A percentile compares a stretch with the other conserved stretches of the same genome.
Evolutionary conservation across 768 basidiomycete species (phyloP).

Genomic region (Paxillus involutus): DNA sequence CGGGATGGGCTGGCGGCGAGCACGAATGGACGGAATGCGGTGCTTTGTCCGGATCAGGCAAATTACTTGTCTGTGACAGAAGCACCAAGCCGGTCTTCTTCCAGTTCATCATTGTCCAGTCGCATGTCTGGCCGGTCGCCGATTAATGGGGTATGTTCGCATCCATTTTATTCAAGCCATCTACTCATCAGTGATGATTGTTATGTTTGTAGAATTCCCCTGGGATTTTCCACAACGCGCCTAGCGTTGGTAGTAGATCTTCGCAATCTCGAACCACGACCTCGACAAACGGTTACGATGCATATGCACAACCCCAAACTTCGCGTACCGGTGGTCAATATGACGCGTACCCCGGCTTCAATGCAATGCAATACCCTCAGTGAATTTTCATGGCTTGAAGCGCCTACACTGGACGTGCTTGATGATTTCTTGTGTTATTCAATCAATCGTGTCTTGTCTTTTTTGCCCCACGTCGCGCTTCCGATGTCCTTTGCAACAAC

Average conservation of each 20-base stretch:
- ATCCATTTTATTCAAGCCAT: neutral
- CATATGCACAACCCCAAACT: slow-evolving; percentile 26
- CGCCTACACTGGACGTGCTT: neutral
- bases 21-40: slow-evolving; percentile 16
- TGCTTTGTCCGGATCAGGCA: slow-evolving; percentile 24
- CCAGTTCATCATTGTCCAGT: slow-evolving; percentile 32
- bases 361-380: slow-evolving; percentile 25
- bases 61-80: slow-evolving; percentile 23
- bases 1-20: slow-evolving; percentile 29
- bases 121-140: slow-evolving; percentile 32
- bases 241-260: slow-evolving; percentile 13
- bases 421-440: slow-evolving; percentile 1
- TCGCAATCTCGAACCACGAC: slow-evolving; percentile 19
- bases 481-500: neutral
- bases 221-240: slow-evolving; percentile 19
- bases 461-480: neutral
- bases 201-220: slow-evolving; percentile 19
- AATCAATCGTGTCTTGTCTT: neutral
- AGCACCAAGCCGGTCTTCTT: slow-evolving; percentile 30
- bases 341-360: slow-evolving; percentile 17
- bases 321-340: slow-evolving; percentile 24
- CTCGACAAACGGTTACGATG: slow-evolving; percentile 6
- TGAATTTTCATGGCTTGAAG: neutral
- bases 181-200: neutral
- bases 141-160: slow-evolving; percentile 23